These are phyloP conservation scores for Fusarium brevicatenulatum DNA, from an alignment of 2,329 filamentous ascomycete genomes.

Conservation along the genomic window DNA sequence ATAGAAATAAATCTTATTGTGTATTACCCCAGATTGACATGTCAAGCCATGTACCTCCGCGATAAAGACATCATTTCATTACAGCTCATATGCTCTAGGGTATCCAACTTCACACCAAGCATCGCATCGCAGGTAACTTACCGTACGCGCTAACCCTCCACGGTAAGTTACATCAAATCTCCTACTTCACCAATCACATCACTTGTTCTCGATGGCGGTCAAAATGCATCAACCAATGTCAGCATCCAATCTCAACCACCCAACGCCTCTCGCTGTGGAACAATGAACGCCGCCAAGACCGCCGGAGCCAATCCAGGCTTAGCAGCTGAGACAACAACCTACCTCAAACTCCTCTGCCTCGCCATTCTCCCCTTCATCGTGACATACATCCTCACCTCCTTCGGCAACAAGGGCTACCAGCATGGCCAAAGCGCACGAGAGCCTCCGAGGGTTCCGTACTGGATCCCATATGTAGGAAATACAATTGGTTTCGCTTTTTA, in stretches of 20 bases:
- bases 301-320: background rate
- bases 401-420: constrained; percentile 7
- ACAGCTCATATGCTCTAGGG: background rate
- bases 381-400: constrained; percentile 16
- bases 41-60: background rate
- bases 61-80: too few species aligned
- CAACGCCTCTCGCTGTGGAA: background rate
- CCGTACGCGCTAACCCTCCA: background rate
- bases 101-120: background rate
- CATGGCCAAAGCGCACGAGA: background rate
- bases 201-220: background rate
- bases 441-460: constrained; percentile 29
- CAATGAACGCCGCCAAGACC: constrained; percentile 10
- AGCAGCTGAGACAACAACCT: background rate
- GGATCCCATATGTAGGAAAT: constrained; percentile 27
- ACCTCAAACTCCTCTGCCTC: background rate
- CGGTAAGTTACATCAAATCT: background rate
- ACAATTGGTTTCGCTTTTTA: constrained; percentile 27
- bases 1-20: rapidly evolving
- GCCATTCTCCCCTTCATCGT: constrained; percentile 1
- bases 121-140: too few species aligned
- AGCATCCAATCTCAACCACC: background rate
- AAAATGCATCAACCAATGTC: background rate
- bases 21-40: rapidly evolving
- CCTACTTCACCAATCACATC: background rate